A percentile compares a stretch with the other conserved stretches of the same genome.
These are phyloP conservation scores for Colletotrichum australisinense DNA, from an alignment of 2,329 filamentous ascomycete species.

Conservation along the genomic window DNA sequence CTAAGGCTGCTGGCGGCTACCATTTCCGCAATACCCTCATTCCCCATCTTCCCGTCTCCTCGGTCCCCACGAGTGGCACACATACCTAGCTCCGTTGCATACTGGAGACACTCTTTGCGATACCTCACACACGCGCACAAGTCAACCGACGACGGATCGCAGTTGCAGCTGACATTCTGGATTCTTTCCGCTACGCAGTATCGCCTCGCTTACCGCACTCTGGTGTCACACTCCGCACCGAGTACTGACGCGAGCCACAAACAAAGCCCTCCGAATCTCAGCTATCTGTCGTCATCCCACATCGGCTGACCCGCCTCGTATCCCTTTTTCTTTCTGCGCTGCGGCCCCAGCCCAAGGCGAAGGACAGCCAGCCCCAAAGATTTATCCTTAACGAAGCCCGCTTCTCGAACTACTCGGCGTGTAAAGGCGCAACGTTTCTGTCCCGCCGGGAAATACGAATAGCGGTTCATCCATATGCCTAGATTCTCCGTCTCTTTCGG, in stretches of 20 bases:
- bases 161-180: slow-evolving; percentile 15
- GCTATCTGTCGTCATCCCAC: slow-evolving; percentile 35
- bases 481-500: slow-evolving; percentile 70
- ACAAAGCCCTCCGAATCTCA: slow-evolving; percentile 33
- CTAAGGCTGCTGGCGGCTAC: slow-evolving; percentile 25
- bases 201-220: slow-evolving; percentile 11
- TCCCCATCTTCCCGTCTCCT: slow-evolving; percentile 12
- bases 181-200: slow-evolving; percentile 26
- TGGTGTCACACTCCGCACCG: slow-evolving; percentile 23
- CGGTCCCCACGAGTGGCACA: slow-evolving; percentile 20
- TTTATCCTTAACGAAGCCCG: slow-evolving; percentile 8
- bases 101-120: slow-evolving; percentile 5
- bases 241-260: slow-evolving; percentile 35
- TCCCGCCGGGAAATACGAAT: slow-evolving; percentile 31
- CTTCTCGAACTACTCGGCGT: slow-evolving; percentile 6
- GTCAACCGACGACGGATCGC: background rate
- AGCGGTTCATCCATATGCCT: slow-evolving; percentile 64
- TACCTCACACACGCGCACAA: background rate
- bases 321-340: background rate
- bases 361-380: background rate
- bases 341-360: slow-evolving; percentile 20
- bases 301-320: slow-evolving; percentile 36
- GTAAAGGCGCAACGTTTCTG: slow-evolving; percentile 16
- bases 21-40: slow-evolving; percentile 25
- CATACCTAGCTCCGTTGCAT: slow-evolving; percentile 18